phyloP scores from a whole-genome alignment of 2,329 filamentous ascomycete genomes.

The Trichoderma polysporum region DNA sequence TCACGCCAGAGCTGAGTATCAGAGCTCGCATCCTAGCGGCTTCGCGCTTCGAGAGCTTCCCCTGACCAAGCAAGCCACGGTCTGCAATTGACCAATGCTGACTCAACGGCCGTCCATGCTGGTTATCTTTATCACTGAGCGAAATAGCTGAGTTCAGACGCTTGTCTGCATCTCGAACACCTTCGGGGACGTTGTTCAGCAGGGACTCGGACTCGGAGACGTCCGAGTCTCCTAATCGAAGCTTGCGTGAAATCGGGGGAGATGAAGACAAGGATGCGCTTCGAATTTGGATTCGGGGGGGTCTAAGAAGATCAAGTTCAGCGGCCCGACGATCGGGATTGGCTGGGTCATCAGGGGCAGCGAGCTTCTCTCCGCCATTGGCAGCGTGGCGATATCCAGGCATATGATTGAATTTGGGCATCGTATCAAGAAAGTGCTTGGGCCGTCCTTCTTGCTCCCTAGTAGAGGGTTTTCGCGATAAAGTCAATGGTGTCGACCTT shows the following conservation, averaged over 20 bases:
- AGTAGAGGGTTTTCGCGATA: conserved; percentile 38
- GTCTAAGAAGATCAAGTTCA: conserved; percentile 50
- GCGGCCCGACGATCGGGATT: conserved; percentile 41
- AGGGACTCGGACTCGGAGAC: conserved; percentile 42
- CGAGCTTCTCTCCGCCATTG: conserved; percentile 24
- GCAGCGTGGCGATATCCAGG: conserved; percentile 28
- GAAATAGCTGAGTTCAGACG: conserved; percentile 37
- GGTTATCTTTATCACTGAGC: conserved; percentile 28
- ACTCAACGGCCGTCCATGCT: conserved; percentile 29
- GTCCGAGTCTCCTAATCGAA: conserved; percentile 33
- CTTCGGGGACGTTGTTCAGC: conserved; percentile 31
- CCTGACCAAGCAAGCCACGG: conserved; percentile 38
- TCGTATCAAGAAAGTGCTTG: conserved; percentile 51
- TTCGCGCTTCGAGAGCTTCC: conserved; percentile 63
- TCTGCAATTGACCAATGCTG: conserved; percentile 55
- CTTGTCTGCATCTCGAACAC: conserved; percentile 35
- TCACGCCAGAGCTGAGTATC: conserved; percentile 82
- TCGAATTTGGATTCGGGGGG: conserved; percentile 49
- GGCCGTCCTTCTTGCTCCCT: conserved; percentile 33
- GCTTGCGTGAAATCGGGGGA: conserved; percentile 29
- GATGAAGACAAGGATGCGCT: conserved; percentile 41
- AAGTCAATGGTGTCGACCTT: conserved; percentile 34
- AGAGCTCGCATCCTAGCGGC: conserved; percentile 75
- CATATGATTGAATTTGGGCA: conserved; percentile 50
- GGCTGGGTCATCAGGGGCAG: conserved; percentile 17